Conservation (phyloP, 345 rosid species). For the Lepidium africanum region DNA sequence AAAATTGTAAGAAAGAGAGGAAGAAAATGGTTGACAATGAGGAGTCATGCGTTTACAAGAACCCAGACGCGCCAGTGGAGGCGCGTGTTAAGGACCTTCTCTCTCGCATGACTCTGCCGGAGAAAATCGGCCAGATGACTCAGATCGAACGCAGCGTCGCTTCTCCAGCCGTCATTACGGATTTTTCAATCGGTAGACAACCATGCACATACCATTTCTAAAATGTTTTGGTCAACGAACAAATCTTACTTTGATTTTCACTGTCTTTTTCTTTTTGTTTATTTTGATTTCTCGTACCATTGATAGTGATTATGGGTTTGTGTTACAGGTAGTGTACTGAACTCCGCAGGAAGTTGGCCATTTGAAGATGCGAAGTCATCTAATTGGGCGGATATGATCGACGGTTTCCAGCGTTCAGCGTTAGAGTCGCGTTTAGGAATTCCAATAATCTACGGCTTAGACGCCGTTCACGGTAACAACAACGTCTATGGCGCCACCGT, state of each 20-base stretch:
- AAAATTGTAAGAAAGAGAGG: background rate
- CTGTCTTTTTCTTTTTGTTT: background rate
- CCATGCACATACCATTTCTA: background rate
- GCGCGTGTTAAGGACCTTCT: slow-evolving; percentile 69
- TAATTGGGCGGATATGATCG: slow-evolving; percentile 86
- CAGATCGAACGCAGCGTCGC: slow-evolving; percentile 52
- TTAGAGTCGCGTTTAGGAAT: slow-evolving; percentile 69
- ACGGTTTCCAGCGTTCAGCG: slow-evolving; percentile 54
- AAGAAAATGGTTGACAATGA: background rate
- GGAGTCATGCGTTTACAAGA: slow-evolving; percentile 24
- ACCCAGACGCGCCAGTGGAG: slow-evolving; percentile 50
- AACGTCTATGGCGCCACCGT: slow-evolving; percentile 74
- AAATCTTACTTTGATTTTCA: background rate
- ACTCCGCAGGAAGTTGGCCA: slow-evolving; percentile 63
- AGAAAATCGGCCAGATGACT: slow-evolving; percentile 77
- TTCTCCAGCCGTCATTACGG: slow-evolving; percentile 38
- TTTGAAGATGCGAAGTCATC: slow-evolving; percentile 47
- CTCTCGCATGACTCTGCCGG: slow-evolving; percentile 64
- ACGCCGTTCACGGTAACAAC: slow-evolving; percentile 92
- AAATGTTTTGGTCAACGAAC: background rate
- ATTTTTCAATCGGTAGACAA: slow-evolving; percentile 43
- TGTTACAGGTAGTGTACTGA: slow-evolving; percentile 67
- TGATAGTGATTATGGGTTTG: background rate
- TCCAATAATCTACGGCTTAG: slow-evolving; percentile 73
- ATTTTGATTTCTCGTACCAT: background rate